Percentiles rank a stretch among this genome's conserved stretches.
phyloP scores from a whole-genome alignment of 139 green algal species.

The Tetratostichococcus sp. region DNA sequence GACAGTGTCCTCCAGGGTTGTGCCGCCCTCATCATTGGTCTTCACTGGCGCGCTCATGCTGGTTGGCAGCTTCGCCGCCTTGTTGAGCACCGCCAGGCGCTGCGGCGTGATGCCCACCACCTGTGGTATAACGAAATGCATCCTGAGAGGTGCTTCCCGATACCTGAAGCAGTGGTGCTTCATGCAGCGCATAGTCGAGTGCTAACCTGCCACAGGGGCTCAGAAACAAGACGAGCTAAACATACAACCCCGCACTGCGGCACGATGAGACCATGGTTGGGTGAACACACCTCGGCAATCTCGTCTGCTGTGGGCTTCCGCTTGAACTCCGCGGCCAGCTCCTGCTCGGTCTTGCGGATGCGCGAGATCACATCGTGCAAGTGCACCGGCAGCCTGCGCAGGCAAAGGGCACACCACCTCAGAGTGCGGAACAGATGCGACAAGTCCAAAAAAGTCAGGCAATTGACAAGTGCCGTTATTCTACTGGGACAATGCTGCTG shows the following conservation, averaged over 20 bases:
- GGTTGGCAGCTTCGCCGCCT: neutral
- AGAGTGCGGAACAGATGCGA: conserved; percentile 9
- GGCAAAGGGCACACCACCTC: neutral
- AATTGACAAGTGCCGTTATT: too few relatives aligned
- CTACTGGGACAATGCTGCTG: too few relatives aligned
- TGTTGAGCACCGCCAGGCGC: neutral
- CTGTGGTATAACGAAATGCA: too few relatives aligned
- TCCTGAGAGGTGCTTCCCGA: too few relatives aligned
- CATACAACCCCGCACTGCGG: too few relatives aligned
- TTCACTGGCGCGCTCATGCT: neutral
- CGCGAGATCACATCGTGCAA: conserved; percentile 36
- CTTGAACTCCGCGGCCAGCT: neutral
- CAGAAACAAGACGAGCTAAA: too few relatives aligned
- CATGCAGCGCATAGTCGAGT: too few relatives aligned
- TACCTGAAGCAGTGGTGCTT: too few relatives aligned
- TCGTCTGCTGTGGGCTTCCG: conserved; percentile 7
- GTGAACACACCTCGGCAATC: neutral
- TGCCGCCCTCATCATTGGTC: neutral
- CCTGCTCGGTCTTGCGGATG: conserved; percentile 3
- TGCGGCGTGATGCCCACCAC: neutral
- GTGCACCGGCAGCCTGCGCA: conserved; percentile 50
- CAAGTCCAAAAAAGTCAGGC: too few relatives aligned
- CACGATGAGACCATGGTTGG: too few relatives aligned
- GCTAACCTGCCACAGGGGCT: too few relatives aligned
- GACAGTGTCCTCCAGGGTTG: conserved; percentile 14